These are phyloP conservation scores for Pulveroboletus sp. DNA, from an alignment of 768 basidiomycete species.

Conservation along the genomic window DNA sequence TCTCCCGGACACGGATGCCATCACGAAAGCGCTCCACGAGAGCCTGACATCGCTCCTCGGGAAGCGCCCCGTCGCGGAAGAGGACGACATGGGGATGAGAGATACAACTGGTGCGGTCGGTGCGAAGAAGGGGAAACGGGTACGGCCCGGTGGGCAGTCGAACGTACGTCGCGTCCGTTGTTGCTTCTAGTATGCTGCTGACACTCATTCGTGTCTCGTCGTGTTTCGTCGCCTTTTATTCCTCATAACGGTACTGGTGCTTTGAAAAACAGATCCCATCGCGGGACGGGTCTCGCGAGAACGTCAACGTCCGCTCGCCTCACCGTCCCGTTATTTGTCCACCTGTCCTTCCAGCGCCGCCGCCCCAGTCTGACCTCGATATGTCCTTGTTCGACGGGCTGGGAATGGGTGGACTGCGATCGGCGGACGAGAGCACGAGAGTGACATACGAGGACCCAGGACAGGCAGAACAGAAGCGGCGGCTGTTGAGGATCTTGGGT, in stretches of 20 bases:
- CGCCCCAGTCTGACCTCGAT: constrained; percentile 22
- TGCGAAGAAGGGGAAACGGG: constrained; percentile 32
- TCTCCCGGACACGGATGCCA: constrained; percentile 40
- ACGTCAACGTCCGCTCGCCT: constrained; percentile 4
- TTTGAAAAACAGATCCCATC: constrained; percentile 21
- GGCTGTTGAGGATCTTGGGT: constrained; percentile 51
- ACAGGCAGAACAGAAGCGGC: constrained; percentile 53
- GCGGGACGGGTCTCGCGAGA: constrained; percentile 36
- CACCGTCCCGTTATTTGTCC: constrained; percentile 4
- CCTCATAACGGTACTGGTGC: not conserved
- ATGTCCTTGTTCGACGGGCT: constrained; percentile 25
- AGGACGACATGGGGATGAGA: constrained; percentile 26
- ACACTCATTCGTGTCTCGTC: not conserved
- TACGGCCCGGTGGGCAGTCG: constrained; percentile 34
- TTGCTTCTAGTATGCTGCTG: not conserved
- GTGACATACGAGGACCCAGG: constrained; percentile 68
- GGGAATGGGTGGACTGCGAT: constrained; percentile 11
- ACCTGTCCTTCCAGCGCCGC: not conserved
- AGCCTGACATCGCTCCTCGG: constrained; percentile 66
- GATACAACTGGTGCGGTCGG: constrained; percentile 7
- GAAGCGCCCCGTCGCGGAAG: constrained; percentile 51
- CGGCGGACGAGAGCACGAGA: constrained; percentile 44
- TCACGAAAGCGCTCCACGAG: constrained; percentile 59
- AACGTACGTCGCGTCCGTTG: constrained; percentile 26
- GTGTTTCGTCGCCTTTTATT: not conserved